Conservation (phyloP, 192 early-diverging fungal species). For the Linnemannia zychae region DNA sequence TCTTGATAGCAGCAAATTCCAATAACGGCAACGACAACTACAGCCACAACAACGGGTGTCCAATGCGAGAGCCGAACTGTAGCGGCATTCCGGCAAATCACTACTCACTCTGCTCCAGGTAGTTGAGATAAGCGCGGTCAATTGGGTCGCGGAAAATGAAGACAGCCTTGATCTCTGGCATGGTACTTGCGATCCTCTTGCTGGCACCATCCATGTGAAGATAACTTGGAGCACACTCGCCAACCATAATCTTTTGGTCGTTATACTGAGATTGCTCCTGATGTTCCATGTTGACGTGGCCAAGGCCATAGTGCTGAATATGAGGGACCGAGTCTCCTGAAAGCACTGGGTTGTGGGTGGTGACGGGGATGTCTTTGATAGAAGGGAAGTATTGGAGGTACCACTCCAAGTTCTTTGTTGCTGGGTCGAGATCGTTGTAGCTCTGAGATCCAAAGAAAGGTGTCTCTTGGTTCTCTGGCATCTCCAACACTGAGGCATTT, state of each 20-base stretch:
- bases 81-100: neutral
- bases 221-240: constrained; percentile 54
- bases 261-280: constrained; percentile 36
- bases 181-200: constrained; percentile 59
- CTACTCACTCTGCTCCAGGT: constrained; percentile 55
- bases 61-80: neutral
- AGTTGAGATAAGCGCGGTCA: constrained; percentile 65
- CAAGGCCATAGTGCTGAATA: constrained; percentile 52
- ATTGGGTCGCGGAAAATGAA: constrained; percentile 67
- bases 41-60: neutral
- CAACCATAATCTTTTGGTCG: constrained; percentile 49
- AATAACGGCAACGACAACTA: neutral
- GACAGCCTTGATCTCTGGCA: constrained; percentile 64
- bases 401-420: constrained; percentile 53
- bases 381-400: constrained; percentile 55
- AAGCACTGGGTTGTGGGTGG: constrained; percentile 41
- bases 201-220: constrained; percentile 54
- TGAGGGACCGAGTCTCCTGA: constrained; percentile 53
- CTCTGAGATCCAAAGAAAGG: constrained; percentile 54
- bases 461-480: constrained; percentile 38
- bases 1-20: neutral
- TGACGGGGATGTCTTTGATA: constrained; percentile 54
- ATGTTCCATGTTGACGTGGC: constrained; percentile 51
- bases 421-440: constrained; percentile 49
- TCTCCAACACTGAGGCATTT: constrained; percentile 35